phyloP scores from a whole-genome alignment of 495 filamentous ascomycete species.

The Aspergillus bridgeri region DNA sequence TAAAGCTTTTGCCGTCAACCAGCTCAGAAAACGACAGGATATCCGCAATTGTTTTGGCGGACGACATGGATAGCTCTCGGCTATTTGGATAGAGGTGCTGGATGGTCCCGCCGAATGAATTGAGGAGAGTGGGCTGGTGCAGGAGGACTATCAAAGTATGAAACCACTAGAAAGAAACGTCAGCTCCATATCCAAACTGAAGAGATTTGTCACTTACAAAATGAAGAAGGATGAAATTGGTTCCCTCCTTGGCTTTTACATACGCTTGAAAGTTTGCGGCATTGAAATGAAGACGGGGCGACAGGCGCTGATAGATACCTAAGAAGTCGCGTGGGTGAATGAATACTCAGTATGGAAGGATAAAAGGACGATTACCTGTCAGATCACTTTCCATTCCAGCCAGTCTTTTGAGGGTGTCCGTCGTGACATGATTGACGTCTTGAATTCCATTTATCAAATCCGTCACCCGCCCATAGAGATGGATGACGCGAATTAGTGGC shows the following conservation, averaged over 20 bases:
- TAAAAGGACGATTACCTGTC: conserved; percentile 35
- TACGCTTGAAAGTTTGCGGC: conserved; percentile 74
- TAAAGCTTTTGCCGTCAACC: conserved; percentile 74
- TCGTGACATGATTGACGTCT: conserved; percentile 67
- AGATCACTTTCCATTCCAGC: conserved; percentile 72
- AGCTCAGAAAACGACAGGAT: conserved; percentile 76
- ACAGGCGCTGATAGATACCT: conserved; percentile 72
- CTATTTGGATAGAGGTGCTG: conserved; percentile 72
- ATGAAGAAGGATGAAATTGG: conserved; percentile 82
- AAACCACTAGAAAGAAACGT: conserved; percentile 57
- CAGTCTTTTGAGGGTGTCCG: conserved; percentile 65
- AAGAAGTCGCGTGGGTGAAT: background rate
- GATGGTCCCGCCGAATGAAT: conserved; percentile 68
- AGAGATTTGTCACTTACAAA: conserved; percentile 40
- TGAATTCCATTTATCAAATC: conserved; percentile 82
- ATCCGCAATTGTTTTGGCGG: conserved; percentile 84
- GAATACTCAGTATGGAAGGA: background rate
- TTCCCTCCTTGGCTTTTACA: conserved; percentile 70
- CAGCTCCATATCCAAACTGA: background rate
- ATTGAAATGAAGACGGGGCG: conserved; percentile 71
- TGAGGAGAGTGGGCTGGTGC: conserved; percentile 75
- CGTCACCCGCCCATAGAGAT: conserved; percentile 76
- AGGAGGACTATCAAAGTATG: conserved; percentile 81
- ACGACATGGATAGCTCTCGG: conserved; percentile 78
- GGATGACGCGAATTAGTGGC: conserved; percentile 73